These are phyloP conservation scores for Fusarium multiceps DNA, from an alignment of 2,329 filamentous ascomycete genomes.

Conservation along the genomic window DNA sequence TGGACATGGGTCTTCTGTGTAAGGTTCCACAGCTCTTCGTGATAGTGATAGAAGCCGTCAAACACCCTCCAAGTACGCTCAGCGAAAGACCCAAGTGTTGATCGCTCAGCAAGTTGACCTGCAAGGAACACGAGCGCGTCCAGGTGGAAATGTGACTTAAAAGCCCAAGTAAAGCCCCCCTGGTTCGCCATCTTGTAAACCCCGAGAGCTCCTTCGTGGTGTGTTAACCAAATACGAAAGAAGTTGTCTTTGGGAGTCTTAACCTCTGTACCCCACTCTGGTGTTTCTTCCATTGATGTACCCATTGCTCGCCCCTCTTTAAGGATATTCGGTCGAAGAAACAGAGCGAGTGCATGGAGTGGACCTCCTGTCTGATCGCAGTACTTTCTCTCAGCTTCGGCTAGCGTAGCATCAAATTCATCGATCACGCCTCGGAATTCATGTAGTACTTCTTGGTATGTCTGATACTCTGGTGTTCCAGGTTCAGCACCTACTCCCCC, in stretches of 20 bases:
- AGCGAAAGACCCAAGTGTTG: not conserved
- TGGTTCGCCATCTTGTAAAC: not conserved
- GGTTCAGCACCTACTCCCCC: not conserved
- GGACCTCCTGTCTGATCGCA: conserved; percentile 7
- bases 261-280: conserved; percentile 16
- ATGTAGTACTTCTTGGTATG: not conserved
- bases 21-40: conserved; percentile 12
- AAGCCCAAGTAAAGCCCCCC: not conserved
- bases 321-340: not conserved
- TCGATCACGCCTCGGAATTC: not conserved
- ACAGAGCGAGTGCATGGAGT: not conserved
- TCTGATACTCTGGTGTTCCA: not conserved
- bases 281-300: not conserved
- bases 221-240: conserved; percentile 8
- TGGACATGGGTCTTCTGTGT: not conserved
- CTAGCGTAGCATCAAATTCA: not conserved
- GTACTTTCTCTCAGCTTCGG: not conserved
- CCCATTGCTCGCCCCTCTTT: not conserved
- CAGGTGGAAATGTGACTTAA: not conserved
- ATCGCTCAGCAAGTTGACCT: not conserved
- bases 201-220: not conserved
- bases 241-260: conserved; percentile 7
- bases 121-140: conserved; percentile 13
- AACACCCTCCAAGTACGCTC: conserved; percentile 12
- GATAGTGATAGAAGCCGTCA: not conserved